phyloP scores from a whole-genome alignment of 805 yeast genomes.

The Schwanniomyces yamadae region DNA sequence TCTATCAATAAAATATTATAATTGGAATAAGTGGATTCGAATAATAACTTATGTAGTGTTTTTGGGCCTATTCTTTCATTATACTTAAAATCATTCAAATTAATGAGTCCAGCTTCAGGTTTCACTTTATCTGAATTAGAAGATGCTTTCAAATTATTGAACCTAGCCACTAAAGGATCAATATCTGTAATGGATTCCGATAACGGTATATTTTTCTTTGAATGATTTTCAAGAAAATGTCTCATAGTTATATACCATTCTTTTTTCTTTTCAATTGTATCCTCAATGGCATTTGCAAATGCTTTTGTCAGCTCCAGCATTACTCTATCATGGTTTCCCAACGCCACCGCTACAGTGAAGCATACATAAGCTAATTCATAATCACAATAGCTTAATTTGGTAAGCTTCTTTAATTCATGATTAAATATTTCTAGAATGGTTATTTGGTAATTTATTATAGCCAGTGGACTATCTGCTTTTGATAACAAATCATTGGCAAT shows the following conservation, averaged over 20 bases:
- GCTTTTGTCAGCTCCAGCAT: constrained; percentile 14
- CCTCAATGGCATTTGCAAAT: constrained; percentile 14
- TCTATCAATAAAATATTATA: constrained; percentile 62
- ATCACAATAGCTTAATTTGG: constrained; percentile 34
- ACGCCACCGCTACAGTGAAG: constrained; percentile 14
- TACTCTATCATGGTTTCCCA: constrained; percentile 8
- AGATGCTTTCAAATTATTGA: constrained; percentile 16
- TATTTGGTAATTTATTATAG: constrained; percentile 26
- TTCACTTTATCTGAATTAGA: neutral
- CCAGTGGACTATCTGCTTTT: constrained; percentile 12
- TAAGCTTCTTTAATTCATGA: constrained; percentile 28
- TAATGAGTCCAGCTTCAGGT: neutral
- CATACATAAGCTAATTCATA: constrained; percentile 35
- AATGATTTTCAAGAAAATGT: neutral
- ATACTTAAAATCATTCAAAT: constrained; percentile 9
- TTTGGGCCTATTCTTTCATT: constrained; percentile 19
- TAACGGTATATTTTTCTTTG: neutral
- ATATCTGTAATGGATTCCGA: constrained; percentile 3
- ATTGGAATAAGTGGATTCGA: neutral
- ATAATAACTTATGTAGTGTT: constrained; percentile 15
- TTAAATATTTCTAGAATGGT: constrained; percentile 34
- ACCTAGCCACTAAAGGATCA: constrained; percentile 27
- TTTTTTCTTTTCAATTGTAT: constrained; percentile 16
- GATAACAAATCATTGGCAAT: constrained; percentile 9
- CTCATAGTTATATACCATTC: constrained; percentile 8